These are phyloP conservation scores for Cryphonectria parasitica DNA, from an alignment of 2,329 filamentous ascomycete genomes.

Conservation along the genomic window DNA sequence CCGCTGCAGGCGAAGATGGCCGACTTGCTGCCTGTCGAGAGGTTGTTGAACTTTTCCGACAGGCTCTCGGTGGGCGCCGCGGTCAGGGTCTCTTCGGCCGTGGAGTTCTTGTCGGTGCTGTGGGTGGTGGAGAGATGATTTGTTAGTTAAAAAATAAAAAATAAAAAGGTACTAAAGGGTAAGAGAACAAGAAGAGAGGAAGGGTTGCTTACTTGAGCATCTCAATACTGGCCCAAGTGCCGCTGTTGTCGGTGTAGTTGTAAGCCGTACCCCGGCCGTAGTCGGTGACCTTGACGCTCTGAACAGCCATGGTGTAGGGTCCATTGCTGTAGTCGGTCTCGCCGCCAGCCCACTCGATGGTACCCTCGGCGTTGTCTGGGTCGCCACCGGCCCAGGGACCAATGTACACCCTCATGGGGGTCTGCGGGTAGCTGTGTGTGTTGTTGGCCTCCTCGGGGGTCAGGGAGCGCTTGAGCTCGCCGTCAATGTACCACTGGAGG, in stretches of 20 bases:
- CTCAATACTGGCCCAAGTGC: constrained; percentile 68
- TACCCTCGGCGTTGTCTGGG: constrained; percentile 55
- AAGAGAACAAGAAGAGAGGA: no score
- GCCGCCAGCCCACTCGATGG: constrained; percentile 72
- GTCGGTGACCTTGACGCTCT: constrained; percentile 60
- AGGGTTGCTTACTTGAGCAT: constrained; percentile 54
- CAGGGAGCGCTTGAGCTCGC: constrained; percentile 66
- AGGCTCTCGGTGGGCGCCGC: constrained; percentile 47
- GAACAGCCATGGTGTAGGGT: constrained; percentile 76
- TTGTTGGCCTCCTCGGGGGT: constrained; percentile 63
- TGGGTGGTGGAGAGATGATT: neutral
- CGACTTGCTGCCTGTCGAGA: constrained; percentile 54
- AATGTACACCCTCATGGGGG: constrained; percentile 71
- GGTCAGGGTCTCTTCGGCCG: constrained; percentile 50
- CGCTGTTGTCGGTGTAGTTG: constrained; percentile 63
- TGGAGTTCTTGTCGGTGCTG: constrained; percentile 58
- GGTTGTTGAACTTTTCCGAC: constrained; percentile 57
- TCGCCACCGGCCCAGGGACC: constrained; percentile 71
- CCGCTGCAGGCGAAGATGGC: constrained; percentile 56
- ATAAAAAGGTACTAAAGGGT: neutral
- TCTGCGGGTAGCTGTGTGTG: constrained; percentile 72
- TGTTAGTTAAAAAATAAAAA: neutral
- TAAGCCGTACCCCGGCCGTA: constrained; percentile 69
- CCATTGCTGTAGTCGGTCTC: constrained; percentile 66
- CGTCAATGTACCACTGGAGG: constrained; percentile 73